Evolutionary conservation across 2,329 filamentous ascomycete genomes (phyloP), one percentile per base, ranked within the genome.

Genomic region (Beauveria medogensis): DNA sequence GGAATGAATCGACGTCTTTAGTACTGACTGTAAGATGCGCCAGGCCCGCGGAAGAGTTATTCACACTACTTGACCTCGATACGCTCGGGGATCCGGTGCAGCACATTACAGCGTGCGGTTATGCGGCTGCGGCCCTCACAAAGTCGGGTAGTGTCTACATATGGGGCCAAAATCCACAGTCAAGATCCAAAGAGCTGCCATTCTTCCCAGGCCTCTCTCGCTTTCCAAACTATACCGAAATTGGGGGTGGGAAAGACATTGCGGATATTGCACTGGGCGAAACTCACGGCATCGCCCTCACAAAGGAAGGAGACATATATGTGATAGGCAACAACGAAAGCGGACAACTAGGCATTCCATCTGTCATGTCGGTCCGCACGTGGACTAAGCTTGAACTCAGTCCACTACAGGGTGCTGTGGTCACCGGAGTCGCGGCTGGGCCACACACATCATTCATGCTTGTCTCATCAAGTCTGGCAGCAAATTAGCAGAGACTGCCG

Each of bases 201-300:
- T 65, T 70, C 28, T 67, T 78, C 37, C 52, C 73, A 1, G 58
- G 64, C 0, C 65, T 78, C 20, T 63, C 51, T 10, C 64, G 59
- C 3, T 59, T 71, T 9, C 79, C 81, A 2, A 74, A 69, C 37
- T 81, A 81, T 1, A 68, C 80, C 1, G 74, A 79, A 9, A 71
- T 83, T 1, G 75, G 78, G 6, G 73, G 71, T 6, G 75, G 75
- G 4, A 72, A 75, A 24, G 82, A 88, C 62, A 73, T 88, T 2
- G 64, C 75, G 6, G 84, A 87, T 64, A 74, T 86, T 44, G 81
- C 77, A 1, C 67, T 88, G 6, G 86, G 86, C 0, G 79, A 81
- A 41, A 75, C 76, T 8, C 85, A 89, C 69, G 75, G 83, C n/a
- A 73, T 87, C 9, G 80, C 79, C 6, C 68, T 88, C 26, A 81